Conservation (phyloP, 495 filamentous ascomycete genomes). For the Annulohypoxylon bovei region DNA sequence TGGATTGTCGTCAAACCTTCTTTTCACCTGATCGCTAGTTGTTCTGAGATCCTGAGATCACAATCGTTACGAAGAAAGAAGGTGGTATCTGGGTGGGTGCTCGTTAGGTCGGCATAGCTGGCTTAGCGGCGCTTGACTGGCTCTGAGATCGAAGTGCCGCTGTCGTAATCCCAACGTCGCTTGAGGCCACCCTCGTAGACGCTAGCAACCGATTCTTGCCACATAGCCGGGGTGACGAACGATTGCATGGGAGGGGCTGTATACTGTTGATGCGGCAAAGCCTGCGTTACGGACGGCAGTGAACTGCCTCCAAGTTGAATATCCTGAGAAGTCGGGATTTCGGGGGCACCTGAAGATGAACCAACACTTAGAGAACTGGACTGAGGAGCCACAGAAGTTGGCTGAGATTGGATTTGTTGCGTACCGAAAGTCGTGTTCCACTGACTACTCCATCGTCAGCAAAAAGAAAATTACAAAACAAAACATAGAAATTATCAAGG, state of each 20-base stretch:
- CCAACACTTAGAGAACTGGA: constrained; percentile 55
- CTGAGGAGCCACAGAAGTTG: constrained; percentile 51
- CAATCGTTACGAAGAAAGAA: constrained; percentile 32
- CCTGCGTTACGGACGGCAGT: constrained; percentile 63
- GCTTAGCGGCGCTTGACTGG: constrained; percentile 44
- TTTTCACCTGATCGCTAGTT: not conserved
- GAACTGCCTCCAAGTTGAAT: constrained; percentile 59
- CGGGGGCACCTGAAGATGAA: constrained; percentile 58
- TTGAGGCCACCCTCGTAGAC: constrained; percentile 85
- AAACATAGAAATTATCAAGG: too few relatives aligned
- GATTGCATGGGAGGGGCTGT: constrained; percentile 63
- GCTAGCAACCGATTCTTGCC: constrained; percentile 93
- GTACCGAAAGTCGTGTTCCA: constrained; percentile 93
- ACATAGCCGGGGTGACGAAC: constrained; percentile 92
- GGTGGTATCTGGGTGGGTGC: constrained; percentile 32
- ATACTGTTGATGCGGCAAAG: constrained; percentile 65
- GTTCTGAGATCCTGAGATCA: constrained; percentile 21
- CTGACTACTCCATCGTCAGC: constrained; percentile 66
- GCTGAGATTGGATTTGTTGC: constrained; percentile 58
- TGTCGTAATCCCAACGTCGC: constrained; percentile 73
- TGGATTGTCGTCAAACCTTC: not conserved
- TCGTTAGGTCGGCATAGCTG: constrained; percentile 19
- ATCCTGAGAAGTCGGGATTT: constrained; percentile 62
- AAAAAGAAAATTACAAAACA: not conserved
- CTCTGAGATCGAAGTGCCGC: constrained; percentile 38